Percentiles rank a stretch among this genome's conserved stretches.
These are phyloP conservation scores for Aspergillus glaucus DNA, from an alignment of 2,329 filamentous ascomycete genomes.

Conservation along the genomic window DNA sequence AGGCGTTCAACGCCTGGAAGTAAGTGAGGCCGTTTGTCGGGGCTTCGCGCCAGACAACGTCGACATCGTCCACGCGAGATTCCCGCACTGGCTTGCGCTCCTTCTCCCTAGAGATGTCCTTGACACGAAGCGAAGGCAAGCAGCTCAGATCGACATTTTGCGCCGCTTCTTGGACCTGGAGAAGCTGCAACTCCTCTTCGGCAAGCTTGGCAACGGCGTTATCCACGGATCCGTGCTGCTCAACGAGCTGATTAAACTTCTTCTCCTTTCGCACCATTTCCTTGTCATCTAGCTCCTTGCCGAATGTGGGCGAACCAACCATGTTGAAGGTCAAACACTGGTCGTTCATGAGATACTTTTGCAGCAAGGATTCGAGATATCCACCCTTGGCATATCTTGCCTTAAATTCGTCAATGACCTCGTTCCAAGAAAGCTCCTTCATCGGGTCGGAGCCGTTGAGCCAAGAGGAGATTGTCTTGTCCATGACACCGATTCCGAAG, in stretches of 20 bases:
- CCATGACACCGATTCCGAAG: constrained; percentile 86
- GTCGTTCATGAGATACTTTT: constrained; percentile 86
- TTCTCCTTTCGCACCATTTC: constrained; percentile 67
- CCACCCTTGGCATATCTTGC: constrained; percentile 63
- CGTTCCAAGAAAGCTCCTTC: constrained; percentile 84
- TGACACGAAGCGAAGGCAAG: constrained; percentile 78
- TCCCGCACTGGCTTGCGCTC: constrained; percentile 64
- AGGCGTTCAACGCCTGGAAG: constrained; percentile 78
- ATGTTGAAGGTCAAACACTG: constrained; percentile 89
- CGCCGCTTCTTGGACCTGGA: constrained; percentile 77
- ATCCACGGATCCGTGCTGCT: constrained; percentile 63
- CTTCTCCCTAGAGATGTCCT: constrained; percentile 76
- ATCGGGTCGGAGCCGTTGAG: constrained; percentile 94
- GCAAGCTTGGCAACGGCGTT: constrained; percentile 67
- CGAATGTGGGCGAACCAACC: constrained; percentile 73
- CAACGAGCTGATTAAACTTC: constrained; percentile 66
- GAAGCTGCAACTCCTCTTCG: constrained; percentile 69
- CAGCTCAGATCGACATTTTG: constrained; percentile 80
- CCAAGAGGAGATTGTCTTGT: constrained; percentile 84
- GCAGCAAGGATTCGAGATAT: constrained; percentile 77
- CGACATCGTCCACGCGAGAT: constrained; percentile 53
- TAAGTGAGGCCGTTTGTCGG: constrained; percentile 95
- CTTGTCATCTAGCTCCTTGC: constrained; percentile 66
- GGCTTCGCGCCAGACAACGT: constrained; percentile 84
- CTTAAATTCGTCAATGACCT: constrained; percentile 78